Percentiles rank a stretch among this genome's conserved stretches.
Evolutionary conservation across 1,284 basidiomycete genomes (phyloP).

Genomic region (Naganishia sp.): DNA sequence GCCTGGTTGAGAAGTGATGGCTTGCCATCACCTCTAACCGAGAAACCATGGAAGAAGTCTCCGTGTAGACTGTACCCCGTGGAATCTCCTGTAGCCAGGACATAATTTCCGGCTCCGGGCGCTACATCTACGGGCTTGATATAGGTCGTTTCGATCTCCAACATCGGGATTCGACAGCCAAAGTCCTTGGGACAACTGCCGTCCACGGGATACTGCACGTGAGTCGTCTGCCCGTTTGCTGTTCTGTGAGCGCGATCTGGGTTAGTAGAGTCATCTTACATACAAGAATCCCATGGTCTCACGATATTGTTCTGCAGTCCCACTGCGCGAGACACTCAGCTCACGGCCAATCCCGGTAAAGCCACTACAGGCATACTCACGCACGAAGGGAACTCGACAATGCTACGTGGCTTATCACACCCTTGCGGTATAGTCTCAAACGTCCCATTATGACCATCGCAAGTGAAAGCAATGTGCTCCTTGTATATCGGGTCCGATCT

Average conservation of each 20-base stretch:
- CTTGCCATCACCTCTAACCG: background rate
- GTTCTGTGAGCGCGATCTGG: background rate
- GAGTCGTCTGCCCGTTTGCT: slow-evolving; percentile 12
- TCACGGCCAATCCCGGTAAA: background rate
- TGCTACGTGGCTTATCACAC: slow-evolving; percentile 5
- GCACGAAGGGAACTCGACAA: slow-evolving; percentile 21
- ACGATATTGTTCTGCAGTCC: slow-evolving; percentile 19
- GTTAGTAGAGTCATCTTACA: background rate
- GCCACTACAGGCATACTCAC: background rate
- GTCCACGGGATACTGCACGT: slow-evolving; percentile 12
- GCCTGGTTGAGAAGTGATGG: slow-evolving; percentile 13
- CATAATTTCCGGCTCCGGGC: slow-evolving; percentile 16
- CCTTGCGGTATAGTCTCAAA: slow-evolving; percentile 21
- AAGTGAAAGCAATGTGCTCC: slow-evolving; percentile 8
- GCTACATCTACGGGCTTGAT: background rate
- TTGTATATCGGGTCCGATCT: slow-evolving; percentile 1
- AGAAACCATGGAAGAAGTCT: slow-evolving; percentile 30
- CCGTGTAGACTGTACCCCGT: slow-evolving; percentile 31
- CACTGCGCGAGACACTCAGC: background rate
- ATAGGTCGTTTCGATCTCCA: slow-evolving; percentile 10
- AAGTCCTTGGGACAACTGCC: background rate
- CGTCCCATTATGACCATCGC: background rate
- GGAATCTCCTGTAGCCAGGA: slow-evolving; percentile 22
- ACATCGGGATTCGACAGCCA: slow-evolving; percentile 15
- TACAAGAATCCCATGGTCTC: background rate